Base-by-base conservation (phyloP, 176 grass and related monocot species). In the Triticum turgidum region DNA sequence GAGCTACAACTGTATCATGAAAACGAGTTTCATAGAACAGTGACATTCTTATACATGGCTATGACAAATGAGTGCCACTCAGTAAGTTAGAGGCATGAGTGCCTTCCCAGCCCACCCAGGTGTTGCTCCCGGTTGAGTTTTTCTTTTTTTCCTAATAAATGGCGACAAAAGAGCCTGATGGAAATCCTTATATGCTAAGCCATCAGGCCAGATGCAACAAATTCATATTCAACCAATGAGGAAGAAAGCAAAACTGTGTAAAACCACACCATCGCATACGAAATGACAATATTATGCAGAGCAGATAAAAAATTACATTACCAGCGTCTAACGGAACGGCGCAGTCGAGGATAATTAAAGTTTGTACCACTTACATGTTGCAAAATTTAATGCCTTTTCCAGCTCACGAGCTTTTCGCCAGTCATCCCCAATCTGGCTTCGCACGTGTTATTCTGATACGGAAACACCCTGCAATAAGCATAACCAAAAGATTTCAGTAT, bases 1-100 rank as follows among this genome's bases (percentile, higher is more conserved):
- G 70, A 89, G 61, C 59, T 47, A 85, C 77, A 61, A 81, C 9
- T 45, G 44, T 69, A 83, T 76, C 69, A 85, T 59, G 61, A 5
- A 82, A 71, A 32, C 11, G 15, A 62, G 37, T 25, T 82, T 17
- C 27, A 41, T 3, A 82, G 41, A 90, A 64, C 8, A 83, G 32
- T 32, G 72, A 14, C 15, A 78, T 18, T 58, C 33, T 78, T 18
- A 68, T 24, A 35, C 8, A 67, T 68, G 15, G 41, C 71, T 52
- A 76, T 0, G 2, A 9, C 7, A 59, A 59, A 7, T 59, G 56
- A 21, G 56, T 59, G 20, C 56, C 20, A 59, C 56, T 59, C 56
- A 59, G 56, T 59, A 21, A 2, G 56, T 21, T 59, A 59, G 56
- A 59, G 56, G 56, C 56, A 59, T 2, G 18, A 21, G 20, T 21